A percentile compares a stretch with the other conserved stretches of the same genome.
Evolutionary conservation across 495 filamentous ascomycete species (phyloP).

Genomic region (Rhizodiscina lignyota): DNA sequence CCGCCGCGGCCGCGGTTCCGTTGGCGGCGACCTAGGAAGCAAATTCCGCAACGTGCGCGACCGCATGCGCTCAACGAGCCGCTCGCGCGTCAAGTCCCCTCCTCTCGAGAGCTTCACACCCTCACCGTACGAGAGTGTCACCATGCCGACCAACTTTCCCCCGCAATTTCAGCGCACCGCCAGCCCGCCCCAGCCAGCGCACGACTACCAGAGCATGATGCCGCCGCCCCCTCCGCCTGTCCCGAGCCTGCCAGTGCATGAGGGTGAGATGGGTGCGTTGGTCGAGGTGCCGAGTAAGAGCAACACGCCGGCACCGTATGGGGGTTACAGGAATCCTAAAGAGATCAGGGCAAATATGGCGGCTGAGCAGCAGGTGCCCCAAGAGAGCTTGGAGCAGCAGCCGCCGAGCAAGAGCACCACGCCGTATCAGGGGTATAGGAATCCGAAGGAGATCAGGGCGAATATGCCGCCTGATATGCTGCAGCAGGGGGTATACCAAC

Average conservation of each 20-base stretch:
- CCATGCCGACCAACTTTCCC: not conserved
- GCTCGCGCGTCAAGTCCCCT: conserved; percentile 19
- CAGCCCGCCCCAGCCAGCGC: no score
- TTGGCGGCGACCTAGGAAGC: conserved; percentile 22
- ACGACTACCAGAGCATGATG: not conserved
- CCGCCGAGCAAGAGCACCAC: no score
- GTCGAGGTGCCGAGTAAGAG: not conserved
- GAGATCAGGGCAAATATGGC: not conserved
- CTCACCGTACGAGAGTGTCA: conserved; percentile 1
- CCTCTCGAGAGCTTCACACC: conserved; percentile 13
- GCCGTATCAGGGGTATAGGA: conserved; percentile 16
- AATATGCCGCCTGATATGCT: conserved; percentile 24
- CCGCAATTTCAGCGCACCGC: not conserved
- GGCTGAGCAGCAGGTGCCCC: not conserved
- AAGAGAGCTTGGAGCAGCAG: not conserved
- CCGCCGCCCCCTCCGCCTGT: no score
- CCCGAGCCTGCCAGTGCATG: no score
- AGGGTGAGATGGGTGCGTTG: not conserved
- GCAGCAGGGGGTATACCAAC: conserved; percentile 15
- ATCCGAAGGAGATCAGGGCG: conserved; percentile 25
- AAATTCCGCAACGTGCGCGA: conserved; percentile 20
- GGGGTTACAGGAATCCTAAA: not conserved
- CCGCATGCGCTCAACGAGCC: conserved; percentile 22
- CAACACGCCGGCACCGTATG: not conserved
- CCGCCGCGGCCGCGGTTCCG: conserved; percentile 20